Base-by-base conservation (phyloP, 1,284 basidiomycete species). In the Heterobasidion irregulare region DNA sequence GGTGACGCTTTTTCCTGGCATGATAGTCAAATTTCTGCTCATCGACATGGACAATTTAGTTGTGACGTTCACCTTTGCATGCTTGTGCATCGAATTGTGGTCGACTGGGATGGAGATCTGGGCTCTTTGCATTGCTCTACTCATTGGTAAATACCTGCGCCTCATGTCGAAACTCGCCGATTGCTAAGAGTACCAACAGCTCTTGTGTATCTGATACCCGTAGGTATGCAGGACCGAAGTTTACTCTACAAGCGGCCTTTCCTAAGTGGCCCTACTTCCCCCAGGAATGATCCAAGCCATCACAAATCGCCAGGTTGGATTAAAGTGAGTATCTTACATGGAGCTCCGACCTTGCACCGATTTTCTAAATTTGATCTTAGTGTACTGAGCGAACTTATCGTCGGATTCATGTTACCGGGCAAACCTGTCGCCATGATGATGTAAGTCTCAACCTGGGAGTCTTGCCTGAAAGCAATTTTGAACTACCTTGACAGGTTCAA, bases 61-160 rank as follows among this genome's bases (percentile, higher is more conserved):
- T 53, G 60, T 74, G 38, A 80, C 77, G 61, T 83, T 82, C 63
- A 72, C 78, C 0, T 76, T 92, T 43, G 83, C 83, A 2, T 78
- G 92, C 59, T 67, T 86, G 32, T 77, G 78, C 52, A 83, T 92
- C 44, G 80, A 86, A 64, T 75, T 84, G 8, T 90, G 82, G 79
- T 72, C 77, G 13, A 83, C 86, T 0, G 74, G 80, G 44, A 76
- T 85, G 69, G 81, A 81, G 0, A 78, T 86, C 32, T 88, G 82
- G 78, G 78, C 75, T 36, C 72, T 79, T 52, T 63, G 80, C 6
- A 67, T 79, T 13, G 65, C 70, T 10, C 63, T 78, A 34, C 38
- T 68, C 50, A 67, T 75, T 35, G 66, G 70, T 71, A 55, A 53
- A 55, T 53, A 19, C 0, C 41, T 48, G 65, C 46, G 18, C 10